phyloP scores from a whole-genome alignment of 257 asterid genomes.

The Lithospermum erythrorhizon region DNA sequence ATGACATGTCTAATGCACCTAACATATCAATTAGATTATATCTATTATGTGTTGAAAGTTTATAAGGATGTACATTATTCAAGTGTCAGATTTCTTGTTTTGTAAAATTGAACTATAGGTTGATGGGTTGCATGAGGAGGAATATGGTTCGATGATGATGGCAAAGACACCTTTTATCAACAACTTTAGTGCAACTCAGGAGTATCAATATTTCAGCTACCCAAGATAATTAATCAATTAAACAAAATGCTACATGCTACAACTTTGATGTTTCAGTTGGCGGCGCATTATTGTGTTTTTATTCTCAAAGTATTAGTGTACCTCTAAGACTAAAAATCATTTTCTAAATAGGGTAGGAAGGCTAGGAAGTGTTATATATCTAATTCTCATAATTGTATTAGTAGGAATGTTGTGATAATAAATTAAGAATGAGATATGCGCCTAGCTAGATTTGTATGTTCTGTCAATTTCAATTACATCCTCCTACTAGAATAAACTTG shows the following conservation, averaged over 20 bases:
- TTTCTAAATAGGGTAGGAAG: constrained; percentile 5
- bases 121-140: constrained; percentile 46
- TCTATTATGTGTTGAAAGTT: neutral
- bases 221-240: constrained; percentile 3
- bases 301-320: constrained; percentile 8
- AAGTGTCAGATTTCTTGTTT: neutral
- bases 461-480: no score
- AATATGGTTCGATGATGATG: constrained; percentile 24
- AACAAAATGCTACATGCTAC: no score
- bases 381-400: neutral
- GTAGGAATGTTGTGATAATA: neutral
- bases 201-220: constrained; percentile 30
- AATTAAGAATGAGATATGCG: neutral
- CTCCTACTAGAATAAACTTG: no score
- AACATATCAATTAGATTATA: neutral
- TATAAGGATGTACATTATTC: neutral
- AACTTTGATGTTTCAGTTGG: neutral
- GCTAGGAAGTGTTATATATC: neutral
- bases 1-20: neutral
- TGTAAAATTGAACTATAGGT: constrained; percentile 16
- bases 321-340: neutral
- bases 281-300: neutral
- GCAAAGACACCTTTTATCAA: constrained; percentile 26
- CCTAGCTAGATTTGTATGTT: no score
- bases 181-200: constrained; percentile 22